Evolutionary conservation across 257 asterid species (phyloP).

Genomic region (Rehmannia glutinosa): DNA sequence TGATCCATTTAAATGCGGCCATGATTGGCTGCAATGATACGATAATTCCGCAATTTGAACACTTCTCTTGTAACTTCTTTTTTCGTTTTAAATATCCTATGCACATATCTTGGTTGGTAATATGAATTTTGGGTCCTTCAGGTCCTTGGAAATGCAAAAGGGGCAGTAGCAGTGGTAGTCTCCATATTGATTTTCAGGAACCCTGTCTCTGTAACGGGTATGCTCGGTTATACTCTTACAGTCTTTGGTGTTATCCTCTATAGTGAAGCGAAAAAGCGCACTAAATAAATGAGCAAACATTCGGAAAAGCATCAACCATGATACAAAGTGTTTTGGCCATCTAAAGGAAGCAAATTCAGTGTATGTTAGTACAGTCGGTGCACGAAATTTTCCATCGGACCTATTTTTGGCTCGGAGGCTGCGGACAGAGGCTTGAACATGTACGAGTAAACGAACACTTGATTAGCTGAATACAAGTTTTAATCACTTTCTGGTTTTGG

Average conservation of each 20-base stretch:
- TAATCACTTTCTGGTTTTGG: slow-evolving; percentile 11
- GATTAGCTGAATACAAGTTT: slow-evolving; percentile 21
- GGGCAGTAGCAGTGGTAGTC: slow-evolving; percentile 70
- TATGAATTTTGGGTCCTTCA: slow-evolving; percentile 16
- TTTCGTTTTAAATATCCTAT: background rate
- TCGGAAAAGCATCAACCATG: slow-evolving; percentile 1
- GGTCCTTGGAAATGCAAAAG: slow-evolving; percentile 80
- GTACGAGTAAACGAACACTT: slow-evolving; percentile 30
- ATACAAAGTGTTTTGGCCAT: slow-evolving; percentile 16
- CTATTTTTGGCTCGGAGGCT: slow-evolving; percentile 29
- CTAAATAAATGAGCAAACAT: slow-evolving; percentile 25
- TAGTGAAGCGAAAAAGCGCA: slow-evolving; percentile 65
- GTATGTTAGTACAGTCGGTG: slow-evolving; percentile 15
- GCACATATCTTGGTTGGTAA: slow-evolving; percentile 10
- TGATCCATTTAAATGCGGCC: no score
- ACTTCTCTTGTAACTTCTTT: background rate
- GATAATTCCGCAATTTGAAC: background rate
- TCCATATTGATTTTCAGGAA: slow-evolving; percentile 62
- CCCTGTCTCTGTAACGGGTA: slow-evolving; percentile 65
- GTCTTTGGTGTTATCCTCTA: slow-evolving; percentile 66
- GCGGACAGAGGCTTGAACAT: slow-evolving; percentile 28
- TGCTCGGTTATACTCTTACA: slow-evolving; percentile 59
- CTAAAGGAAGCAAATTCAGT: slow-evolving; percentile 20
- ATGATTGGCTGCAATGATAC: no score
- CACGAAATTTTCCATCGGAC: slow-evolving; percentile 24